These are phyloP conservation scores for Teratosphaeria epicoccoides DNA, from an alignment of 2,329 filamentous ascomycete species.

Conservation along the genomic window DNA sequence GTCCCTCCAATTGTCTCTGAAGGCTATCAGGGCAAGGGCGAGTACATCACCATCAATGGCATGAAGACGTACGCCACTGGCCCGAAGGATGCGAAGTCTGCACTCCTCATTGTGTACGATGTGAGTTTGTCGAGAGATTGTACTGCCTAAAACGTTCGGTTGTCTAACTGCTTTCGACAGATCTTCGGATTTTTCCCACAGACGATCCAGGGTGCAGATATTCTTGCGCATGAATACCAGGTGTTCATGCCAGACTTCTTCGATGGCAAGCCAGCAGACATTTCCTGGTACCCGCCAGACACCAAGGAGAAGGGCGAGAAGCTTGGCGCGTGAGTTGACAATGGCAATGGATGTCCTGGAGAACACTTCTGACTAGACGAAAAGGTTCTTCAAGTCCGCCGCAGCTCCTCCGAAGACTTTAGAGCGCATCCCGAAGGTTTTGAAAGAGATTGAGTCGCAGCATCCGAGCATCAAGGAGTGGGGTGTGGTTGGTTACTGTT, in stretches of 20 bases:
- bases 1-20: conserved; percentile 39
- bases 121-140: background rate
- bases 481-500: conserved; percentile 53
- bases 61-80: conserved; percentile 52
- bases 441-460: conserved; percentile 43
- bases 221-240: conserved; percentile 55
- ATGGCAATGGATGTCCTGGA: conserved; percentile 25
- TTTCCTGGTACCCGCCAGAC: conserved; percentile 45
- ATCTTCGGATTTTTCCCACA: conserved; percentile 56
- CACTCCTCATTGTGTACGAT: conserved; percentile 42
- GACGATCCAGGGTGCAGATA: conserved; percentile 53
- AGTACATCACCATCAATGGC: conserved; percentile 49
- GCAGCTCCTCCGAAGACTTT: conserved; percentile 50
- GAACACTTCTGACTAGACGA: background rate
- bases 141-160: background rate
- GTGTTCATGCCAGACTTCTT: conserved; percentile 84
- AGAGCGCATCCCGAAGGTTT: conserved; percentile 43
- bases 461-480: conserved; percentile 41
- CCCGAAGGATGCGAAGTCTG: conserved; percentile 42
- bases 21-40: conserved; percentile 47
- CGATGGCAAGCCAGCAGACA: conserved; percentile 58
- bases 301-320: conserved; percentile 46
- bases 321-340: conserved; percentile 49
- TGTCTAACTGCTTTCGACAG: conserved; percentile 18
- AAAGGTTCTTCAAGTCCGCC: conserved; percentile 42